Evolutionary conservation across 441 rosid species (phyloP).

Genomic region (Pelargonium fulgidum): DNA sequence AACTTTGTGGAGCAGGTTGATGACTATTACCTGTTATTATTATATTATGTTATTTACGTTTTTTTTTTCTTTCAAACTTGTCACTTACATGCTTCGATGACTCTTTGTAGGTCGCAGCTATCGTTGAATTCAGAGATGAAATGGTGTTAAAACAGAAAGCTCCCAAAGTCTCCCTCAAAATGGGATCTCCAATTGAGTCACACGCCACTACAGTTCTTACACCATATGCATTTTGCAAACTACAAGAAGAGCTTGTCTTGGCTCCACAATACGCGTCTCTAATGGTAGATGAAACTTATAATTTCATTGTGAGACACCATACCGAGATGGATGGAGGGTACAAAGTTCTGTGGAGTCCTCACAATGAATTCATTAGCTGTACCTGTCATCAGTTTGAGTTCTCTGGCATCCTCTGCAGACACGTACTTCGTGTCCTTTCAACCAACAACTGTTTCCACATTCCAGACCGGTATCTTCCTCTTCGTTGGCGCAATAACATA

Average conservation of each 20-base stretch:
- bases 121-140: constrained; percentile 31
- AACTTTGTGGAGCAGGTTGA: constrained; percentile 40
- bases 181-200: constrained; percentile 60
- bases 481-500: constrained; percentile 33
- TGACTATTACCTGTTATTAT: constrained; percentile 7
- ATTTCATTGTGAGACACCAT: constrained; percentile 47
- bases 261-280: constrained; percentile 61
- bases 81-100: background rate
- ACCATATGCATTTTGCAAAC: constrained; percentile 45
- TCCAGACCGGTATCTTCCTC: constrained; percentile 44
- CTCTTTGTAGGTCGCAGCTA: constrained; percentile 37
- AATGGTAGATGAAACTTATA: constrained; percentile 38
- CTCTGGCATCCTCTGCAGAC: constrained; percentile 60
- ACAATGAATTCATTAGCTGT: constrained; percentile 46
- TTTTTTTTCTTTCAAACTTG: background rate
- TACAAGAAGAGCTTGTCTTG: constrained; percentile 53
- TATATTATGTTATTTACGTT: constrained; percentile 6
- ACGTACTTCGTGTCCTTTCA: constrained; percentile 49
- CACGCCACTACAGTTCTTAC: constrained; percentile 51
- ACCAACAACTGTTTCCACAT: constrained; percentile 57
- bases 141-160: constrained; percentile 35
- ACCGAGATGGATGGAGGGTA: constrained; percentile 38
- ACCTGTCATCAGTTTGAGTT: constrained; percentile 50
- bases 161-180: constrained; percentile 40
- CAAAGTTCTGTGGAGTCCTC: constrained; percentile 49